Conservation (phyloP, 345 rosid species). For the Eucalyptus coolabah region DNA sequence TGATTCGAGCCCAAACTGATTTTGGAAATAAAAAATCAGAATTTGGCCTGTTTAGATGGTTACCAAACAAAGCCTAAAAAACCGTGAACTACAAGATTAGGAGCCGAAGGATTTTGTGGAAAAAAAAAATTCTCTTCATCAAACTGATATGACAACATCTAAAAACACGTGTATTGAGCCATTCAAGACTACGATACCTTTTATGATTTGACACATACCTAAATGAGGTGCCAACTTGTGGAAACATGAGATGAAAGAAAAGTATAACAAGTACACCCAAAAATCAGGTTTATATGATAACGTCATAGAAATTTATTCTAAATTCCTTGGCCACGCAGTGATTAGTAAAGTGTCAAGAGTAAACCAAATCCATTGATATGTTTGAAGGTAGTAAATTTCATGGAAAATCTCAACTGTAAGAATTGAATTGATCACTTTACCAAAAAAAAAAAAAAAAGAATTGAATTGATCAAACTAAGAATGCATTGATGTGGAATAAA, state of each 20-base stretch:
- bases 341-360: no score
- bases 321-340: accelerated
- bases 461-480: background rate
- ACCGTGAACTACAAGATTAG: no score
- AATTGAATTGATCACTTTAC: background rate
- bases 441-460: no score
- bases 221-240: background rate
- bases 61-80: accelerated
- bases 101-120: background rate
- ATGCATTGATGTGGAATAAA: background rate
- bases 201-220: background rate
- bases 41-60: no score
- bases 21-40: accelerated
- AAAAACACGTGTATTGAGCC: accelerated
- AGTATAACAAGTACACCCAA: background rate
- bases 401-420: no score
- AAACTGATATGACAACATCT: no score
- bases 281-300: no score
- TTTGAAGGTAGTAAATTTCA: background rate
- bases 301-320: no score
- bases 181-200: background rate
- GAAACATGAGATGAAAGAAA: background rate
- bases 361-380: background rate
- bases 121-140: background rate
- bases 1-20: no score